Base-by-base conservation (phyloP, 2,329 filamentous ascomycete genomes). In the Biscogniauxia mediterranea region DNA sequence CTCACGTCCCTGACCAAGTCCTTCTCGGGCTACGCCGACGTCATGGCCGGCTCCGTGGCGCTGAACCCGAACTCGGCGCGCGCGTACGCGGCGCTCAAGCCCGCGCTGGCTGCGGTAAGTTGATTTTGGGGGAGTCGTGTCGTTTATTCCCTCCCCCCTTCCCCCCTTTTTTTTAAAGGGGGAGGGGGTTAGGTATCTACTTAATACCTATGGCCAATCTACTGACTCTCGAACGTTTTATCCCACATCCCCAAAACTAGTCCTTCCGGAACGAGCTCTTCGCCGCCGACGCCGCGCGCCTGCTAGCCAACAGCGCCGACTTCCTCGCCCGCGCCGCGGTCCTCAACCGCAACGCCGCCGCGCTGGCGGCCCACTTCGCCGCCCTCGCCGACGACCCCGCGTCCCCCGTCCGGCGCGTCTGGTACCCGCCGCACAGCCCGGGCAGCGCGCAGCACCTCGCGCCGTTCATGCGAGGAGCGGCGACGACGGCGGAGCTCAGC, bases 21-120 rank as follows among this genome's bases (percentile, higher is more conserved):
- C 1, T 87, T 88, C 68, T 84, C 75, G 62, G 85, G 85, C 17
- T 80, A 80, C 61, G 78, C 83, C 21, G 79, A 88, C 66, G 61
- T 68, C 15, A 66, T 70, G 61, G 68, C 61, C 15, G 68, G 68
- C 17, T 69, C 64, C 7, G 46, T 68, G 11, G 64, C 61, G n/a
- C 26, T 71, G 46, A 71, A 71, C 54, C 69, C 69, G 1, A 64
- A 62, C 28, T 5, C 26, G 26, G 32, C 28, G 19, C 49, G 20
- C 21, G 56, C 54, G n/a, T 67, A 69, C 58, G 6, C 55, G 8
- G 17, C 55, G 5, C 59, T 70, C 42, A 67, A 67, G 57, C 62
- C 46, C 1, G 23, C 68, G 0, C 67, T 79, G 56, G 56, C 56
- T 6, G 42, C 70, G n/a, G n/a, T n/a, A n/a, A n/a, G n/a, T n/a